Base-by-base conservation (phyloP, 2,329 filamentous ascomycete species). In the Fusarium sp. region DNA sequence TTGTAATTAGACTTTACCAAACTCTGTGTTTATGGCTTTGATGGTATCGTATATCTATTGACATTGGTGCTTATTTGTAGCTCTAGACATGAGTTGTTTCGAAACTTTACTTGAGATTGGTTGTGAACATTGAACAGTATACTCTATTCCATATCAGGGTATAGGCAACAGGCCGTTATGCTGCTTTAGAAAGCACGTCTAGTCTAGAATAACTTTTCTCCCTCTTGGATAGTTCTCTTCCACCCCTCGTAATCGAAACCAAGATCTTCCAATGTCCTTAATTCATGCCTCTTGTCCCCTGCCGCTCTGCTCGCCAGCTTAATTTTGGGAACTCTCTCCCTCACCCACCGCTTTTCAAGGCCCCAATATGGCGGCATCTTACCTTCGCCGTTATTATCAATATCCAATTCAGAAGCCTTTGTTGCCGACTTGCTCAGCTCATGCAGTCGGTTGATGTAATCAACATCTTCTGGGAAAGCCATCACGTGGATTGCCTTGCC, bases 401-500 rank as follows among this genome's bases (percentile, higher is more conserved):
- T 68, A 0, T 70, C 76, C 0, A 81, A 58, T 1, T 69, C 76
- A 0, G 56, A 52, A 3, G 49, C 68, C 39, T 53, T 70, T 17
- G 54, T 46, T 1, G 83, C 84, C 4, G 72, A 74, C 11, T 78
- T 71, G 17, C 82, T 84, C 79, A 84, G 83, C 14, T 82, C 78
- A 45, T 85, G 79, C 53, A 90, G 75, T 61, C 79, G 78, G 68
- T 90, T 90, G 68, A 90, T 85, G 67, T 90, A 89, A 5, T 86
- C 79, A 0, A 83, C 83, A 71, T 91, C 88, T 37, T 82, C 82
- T 0, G 87, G 87, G 50, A 78, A 82, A 3, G 74, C 74, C 41
- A 85, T 68, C 23, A 78, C 72, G 62, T 85, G 82, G 14, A 84
- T 78, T 8, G 74, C 69, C 22, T 75, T 79, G 20, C 70, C 65